These are phyloP conservation scores for Hypoxylon fuscum DNA, from an alignment of 495 filamentous ascomycete species.

Conservation along the genomic window DNA sequence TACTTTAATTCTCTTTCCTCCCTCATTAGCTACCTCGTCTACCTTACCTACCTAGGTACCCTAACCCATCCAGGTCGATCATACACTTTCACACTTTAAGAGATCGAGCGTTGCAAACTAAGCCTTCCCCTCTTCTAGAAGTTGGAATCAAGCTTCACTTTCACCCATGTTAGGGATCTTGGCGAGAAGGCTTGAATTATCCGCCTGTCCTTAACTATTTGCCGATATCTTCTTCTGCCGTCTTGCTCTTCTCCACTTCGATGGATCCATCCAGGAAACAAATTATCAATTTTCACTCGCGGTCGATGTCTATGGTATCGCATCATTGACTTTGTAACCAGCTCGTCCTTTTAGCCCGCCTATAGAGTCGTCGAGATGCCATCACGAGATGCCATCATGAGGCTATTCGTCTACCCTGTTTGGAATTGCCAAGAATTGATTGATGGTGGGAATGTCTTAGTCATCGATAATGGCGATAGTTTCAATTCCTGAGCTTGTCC, in stretches of 20 bases:
- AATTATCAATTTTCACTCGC: constrained; percentile 5
- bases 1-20: background rate
- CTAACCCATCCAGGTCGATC: constrained; percentile 35
- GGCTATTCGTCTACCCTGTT: constrained; percentile 15
- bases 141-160: constrained; percentile 35
- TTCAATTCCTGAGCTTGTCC: constrained; percentile 18
- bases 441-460: constrained; percentile 18
- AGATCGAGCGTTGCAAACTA: constrained; percentile 12
- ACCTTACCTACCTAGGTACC: too few species aligned
- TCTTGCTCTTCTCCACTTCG: constrained; percentile 28
- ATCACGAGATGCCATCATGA: constrained; percentile 33
- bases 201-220: constrained; percentile 24
- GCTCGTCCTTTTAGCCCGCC: constrained; percentile 20
- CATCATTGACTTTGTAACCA: constrained; percentile 12
- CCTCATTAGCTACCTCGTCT: background rate
- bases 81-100: background rate
- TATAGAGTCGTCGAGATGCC: constrained; percentile 19
- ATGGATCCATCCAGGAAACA: constrained; percentile 19
- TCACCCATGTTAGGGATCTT: constrained; percentile 28
- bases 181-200: constrained; percentile 43
- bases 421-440: constrained; percentile 24
- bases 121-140: constrained; percentile 31
- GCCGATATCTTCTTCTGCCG: constrained; percentile 26
- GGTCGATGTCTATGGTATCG: constrained; percentile 6
- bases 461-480: constrained; percentile 21